Percentiles rank a stretch among this genome's conserved stretches.
These are phyloP conservation scores for Psilocybe mexicana DNA, from an alignment of 1,284 basidiomycete species.

Conservation along the genomic window DNA sequence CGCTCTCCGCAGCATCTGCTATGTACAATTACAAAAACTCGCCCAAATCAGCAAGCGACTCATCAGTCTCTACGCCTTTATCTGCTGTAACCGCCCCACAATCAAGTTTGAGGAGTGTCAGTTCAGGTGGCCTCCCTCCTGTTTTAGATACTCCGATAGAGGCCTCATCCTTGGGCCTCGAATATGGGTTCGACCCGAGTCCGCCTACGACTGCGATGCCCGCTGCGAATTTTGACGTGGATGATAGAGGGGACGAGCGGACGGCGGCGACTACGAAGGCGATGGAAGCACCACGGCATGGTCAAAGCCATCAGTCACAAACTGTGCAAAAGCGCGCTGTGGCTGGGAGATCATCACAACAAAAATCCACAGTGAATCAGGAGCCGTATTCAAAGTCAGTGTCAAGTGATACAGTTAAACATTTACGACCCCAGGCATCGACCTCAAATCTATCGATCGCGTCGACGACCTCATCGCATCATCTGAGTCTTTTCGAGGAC, in stretches of 20 bases:
- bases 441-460: constrained; percentile 28
- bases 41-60: constrained; percentile 40
- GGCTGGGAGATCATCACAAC: not conserved
- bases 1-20: not conserved
- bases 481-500: constrained; percentile 44
- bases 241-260: not conserved
- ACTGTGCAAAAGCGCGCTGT: not conserved
- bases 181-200: constrained; percentile 37
- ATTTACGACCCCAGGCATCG: constrained; percentile 30
- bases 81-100: constrained; percentile 47
- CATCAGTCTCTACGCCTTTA: constrained; percentile 45
- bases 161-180: constrained; percentile 40
- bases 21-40: constrained; percentile 26
- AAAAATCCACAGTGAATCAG: not conserved
- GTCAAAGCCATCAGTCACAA: not conserved
- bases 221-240: not conserved
- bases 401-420: constrained; percentile 15
- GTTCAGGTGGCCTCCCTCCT: constrained; percentile 37
- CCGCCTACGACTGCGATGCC: constrained; percentile 22
- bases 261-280: not conserved
- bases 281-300: not conserved
- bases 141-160: constrained; percentile 53
- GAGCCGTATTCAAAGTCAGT: not conserved
- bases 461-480: constrained; percentile 23
- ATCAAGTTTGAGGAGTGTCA: constrained; percentile 9